Evolutionary conservation across 2,329 filamentous ascomycete species (phyloP).

Genomic region (Cladophialophora exuberans): DNA sequence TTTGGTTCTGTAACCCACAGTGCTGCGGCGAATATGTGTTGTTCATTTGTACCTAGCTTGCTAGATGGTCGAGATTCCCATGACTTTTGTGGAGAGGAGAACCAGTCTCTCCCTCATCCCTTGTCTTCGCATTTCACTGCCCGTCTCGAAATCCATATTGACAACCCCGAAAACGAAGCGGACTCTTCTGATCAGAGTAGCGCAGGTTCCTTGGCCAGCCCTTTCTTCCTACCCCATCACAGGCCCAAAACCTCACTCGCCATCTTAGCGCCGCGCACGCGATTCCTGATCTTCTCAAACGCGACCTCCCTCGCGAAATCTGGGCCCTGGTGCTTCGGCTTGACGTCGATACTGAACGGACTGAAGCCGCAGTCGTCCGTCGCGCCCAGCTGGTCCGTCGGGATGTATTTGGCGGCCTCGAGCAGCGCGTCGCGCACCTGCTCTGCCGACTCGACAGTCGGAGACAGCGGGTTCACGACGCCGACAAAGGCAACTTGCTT

Average conservation of each 20-base stretch:
- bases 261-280: slow-evolving; percentile 2
- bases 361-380: slow-evolving; percentile 12
- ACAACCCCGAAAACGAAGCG: no score
- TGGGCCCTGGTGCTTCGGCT: slow-evolving; percentile 7
- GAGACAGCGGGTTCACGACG: slow-evolving; percentile 37
- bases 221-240: background rate
- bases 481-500: slow-evolving; percentile 39
- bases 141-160: no score
- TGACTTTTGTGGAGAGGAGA: no score
- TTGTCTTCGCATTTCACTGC: no score
- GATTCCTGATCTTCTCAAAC: slow-evolving; percentile 4
- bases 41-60: no score
- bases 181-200: no score
- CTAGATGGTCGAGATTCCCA: no score
- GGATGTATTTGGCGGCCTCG: slow-evolving; percentile 34
- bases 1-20: no score
- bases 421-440: slow-evolving; percentile 37
- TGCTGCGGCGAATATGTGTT: no score
- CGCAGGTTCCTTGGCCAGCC: no score
- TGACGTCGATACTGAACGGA: slow-evolving; percentile 9
- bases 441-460: slow-evolving; percentile 37
- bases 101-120: no score
- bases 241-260: background rate
- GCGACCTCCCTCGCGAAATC: slow-evolving; percentile 7
- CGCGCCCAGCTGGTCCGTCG: slow-evolving; percentile 4